phyloP scores from a whole-genome alignment of 768 basidiomycete species.

The Hericium coralloides region DNA sequence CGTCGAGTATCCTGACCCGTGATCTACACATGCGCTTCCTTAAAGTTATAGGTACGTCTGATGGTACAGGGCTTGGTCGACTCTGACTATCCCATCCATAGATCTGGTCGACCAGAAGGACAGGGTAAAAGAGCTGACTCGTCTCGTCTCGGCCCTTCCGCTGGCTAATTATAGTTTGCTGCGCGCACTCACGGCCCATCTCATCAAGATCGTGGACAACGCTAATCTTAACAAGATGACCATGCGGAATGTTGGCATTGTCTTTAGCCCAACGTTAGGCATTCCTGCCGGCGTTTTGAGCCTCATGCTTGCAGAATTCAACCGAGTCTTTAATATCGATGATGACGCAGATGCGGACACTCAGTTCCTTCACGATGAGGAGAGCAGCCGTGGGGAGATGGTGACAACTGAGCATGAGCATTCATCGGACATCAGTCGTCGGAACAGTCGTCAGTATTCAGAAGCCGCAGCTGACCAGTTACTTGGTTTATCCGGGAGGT shows the following conservation, averaged over 20 bases:
- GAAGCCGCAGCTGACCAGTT: slow-evolving; percentile 77
- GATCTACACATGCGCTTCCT: slow-evolving; percentile 89
- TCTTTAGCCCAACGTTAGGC: slow-evolving; percentile 94
- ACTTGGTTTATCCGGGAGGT: slow-evolving; percentile 68
- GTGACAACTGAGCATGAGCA: slow-evolving; percentile 9
- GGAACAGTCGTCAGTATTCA: slow-evolving; percentile 80
- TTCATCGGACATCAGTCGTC: slow-evolving; percentile 38
- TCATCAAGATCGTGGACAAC: slow-evolving; percentile 92
- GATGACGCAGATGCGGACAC: slow-evolving; percentile 17
- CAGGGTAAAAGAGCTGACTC: slow-evolving; percentile 78
- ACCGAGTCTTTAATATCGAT: slow-evolving; percentile 84
- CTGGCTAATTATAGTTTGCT: slow-evolving; percentile 90
- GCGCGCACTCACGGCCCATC: slow-evolving; percentile 88
- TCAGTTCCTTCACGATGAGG: slow-evolving; percentile 9
- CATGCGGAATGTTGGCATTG: slow-evolving; percentile 96
- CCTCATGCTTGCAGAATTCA: slow-evolving; percentile 89
- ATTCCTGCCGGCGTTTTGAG: slow-evolving; percentile 98
- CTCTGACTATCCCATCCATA: slow-evolving; percentile 22
- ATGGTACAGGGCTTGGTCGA: background rate
- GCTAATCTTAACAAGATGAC: slow-evolving; percentile 93
- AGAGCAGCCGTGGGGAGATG: slow-evolving; percentile 4
- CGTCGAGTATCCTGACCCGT: slow-evolving; percentile 84
- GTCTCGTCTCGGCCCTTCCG: slow-evolving; percentile 81
- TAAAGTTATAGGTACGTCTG: slow-evolving; percentile 79
- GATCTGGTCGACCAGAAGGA: slow-evolving; percentile 87